A percentile compares a stretch with the other conserved stretches of the same genome.
These are phyloP conservation scores for Colletotrichum orbiculare DNA, from an alignment of 2,329 filamentous ascomycete species.

Conservation along the genomic window DNA sequence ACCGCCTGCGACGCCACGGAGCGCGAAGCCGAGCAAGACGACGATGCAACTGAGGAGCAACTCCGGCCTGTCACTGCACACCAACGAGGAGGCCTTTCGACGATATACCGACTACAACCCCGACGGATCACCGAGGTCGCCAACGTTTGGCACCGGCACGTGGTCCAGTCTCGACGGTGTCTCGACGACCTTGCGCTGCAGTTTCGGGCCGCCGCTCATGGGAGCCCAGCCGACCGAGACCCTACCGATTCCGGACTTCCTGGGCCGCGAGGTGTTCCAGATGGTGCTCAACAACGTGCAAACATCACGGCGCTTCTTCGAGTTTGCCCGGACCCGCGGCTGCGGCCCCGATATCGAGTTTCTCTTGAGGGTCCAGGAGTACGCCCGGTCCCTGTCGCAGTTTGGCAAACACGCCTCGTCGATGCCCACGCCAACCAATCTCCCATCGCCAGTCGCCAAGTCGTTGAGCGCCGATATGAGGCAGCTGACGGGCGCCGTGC, in stretches of 20 bases:
- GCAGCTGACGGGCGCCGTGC: slow-evolving; percentile 53
- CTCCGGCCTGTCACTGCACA: slow-evolving; percentile 58
- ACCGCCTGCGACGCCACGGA: slow-evolving; percentile 41
- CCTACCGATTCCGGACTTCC: slow-evolving; percentile 57
- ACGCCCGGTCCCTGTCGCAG: slow-evolving; percentile 56
- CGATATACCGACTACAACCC: slow-evolving; percentile 59
- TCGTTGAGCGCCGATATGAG: slow-evolving; percentile 59
- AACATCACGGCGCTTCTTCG: slow-evolving; percentile 58
- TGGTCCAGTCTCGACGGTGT: slow-evolving; percentile 39
- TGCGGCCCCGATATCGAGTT: slow-evolving; percentile 64
- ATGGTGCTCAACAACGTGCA: slow-evolving; percentile 60
- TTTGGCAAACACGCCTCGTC: slow-evolving; percentile 50
- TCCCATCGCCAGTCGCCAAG: slow-evolving; percentile 53
- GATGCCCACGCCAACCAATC: slow-evolving; percentile 56
- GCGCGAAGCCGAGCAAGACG: slow-evolving; percentile 39
- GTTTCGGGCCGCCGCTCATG: slow-evolving; percentile 24
- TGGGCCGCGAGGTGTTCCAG: slow-evolving; percentile 61
- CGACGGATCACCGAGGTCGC: slow-evolving; percentile 49
- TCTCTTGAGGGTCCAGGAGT: slow-evolving; percentile 61
- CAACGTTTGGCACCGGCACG: slow-evolving; percentile 34
- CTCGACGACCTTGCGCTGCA: slow-evolving; percentile 32
- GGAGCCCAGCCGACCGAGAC: slow-evolving; percentile 22
- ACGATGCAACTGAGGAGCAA: slow-evolving; percentile 54
- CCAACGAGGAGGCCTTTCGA: slow-evolving; percentile 55
- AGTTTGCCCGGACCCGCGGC: slow-evolving; percentile 59